Conservation (phyloP, 768 basidiomycete species). For the Xerocomus spinulosus region DNA sequence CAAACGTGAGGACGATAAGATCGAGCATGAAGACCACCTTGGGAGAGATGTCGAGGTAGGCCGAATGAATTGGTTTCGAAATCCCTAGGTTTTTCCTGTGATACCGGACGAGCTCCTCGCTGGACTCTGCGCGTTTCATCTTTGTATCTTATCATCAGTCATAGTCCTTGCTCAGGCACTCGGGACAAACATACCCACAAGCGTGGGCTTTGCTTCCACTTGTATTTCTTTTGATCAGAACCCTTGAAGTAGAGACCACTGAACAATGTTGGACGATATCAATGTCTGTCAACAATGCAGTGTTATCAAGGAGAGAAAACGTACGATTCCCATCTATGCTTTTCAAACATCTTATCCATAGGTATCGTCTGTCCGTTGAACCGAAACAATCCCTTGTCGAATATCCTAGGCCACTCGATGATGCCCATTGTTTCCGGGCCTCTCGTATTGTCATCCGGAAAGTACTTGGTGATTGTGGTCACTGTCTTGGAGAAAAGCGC, state of each 20-base stretch:
- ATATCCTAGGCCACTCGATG: conserved; percentile 6
- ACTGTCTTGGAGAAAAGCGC: not conserved
- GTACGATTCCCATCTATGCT: not conserved
- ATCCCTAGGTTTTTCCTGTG: not conserved
- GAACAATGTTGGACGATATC: not conserved
- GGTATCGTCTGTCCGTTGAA: not conserved
- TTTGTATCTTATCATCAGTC: not conserved
- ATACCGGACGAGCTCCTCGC: not conserved
- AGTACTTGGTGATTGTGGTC: conserved; percentile 8
- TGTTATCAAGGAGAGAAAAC: not conserved
- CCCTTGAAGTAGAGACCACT: conserved; percentile 25
- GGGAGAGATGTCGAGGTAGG: conserved; percentile 10
- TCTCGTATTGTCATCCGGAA: not conserved
- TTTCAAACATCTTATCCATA: not conserved
- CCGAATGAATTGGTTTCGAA: not conserved
- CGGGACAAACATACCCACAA: conserved; percentile 11
- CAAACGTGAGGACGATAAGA: conserved; percentile 11
- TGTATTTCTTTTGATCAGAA: conserved; percentile 22
- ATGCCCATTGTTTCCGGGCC: not conserved
- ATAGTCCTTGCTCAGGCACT: too few relatives aligned
- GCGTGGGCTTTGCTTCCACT: conserved; percentile 19
- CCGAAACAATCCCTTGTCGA: not conserved
- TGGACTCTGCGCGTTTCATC: not conserved
- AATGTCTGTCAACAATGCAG: not conserved
- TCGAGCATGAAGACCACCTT: conserved; percentile 8